Percentiles rank a stretch among this genome's conserved stretches.
Conservation (phyloP, 305 asterid genomes). For the Fraxinus velutina region DNA sequence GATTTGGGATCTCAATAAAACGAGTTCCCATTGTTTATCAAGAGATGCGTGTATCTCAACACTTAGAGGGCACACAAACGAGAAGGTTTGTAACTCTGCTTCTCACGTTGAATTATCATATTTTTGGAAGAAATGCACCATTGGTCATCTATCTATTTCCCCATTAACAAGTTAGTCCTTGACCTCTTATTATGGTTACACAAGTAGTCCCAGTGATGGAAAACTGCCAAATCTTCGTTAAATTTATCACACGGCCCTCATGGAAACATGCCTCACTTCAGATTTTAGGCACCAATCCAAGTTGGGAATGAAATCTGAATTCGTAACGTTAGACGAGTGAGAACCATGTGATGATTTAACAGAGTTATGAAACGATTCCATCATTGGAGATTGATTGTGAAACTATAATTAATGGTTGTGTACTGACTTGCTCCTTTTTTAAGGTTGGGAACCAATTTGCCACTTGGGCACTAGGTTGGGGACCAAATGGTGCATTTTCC, state of each 20-base stretch:
- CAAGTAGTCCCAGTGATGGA: not conserved
- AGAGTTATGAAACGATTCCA: not conserved
- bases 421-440: not conserved
- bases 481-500: not conserved
- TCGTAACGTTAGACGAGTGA: not conserved
- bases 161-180: not conserved
- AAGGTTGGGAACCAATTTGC: not conserved
- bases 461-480: not conserved
- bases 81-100: constrained; percentile 52
- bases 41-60: constrained; percentile 74
- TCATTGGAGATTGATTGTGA: not conserved
- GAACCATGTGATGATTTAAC: not conserved
- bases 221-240: not conserved
- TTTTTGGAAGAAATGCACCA: not conserved
- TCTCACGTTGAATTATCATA: not conserved
- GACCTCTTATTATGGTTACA: not conserved
- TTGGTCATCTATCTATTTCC: not conserved
- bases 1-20: constrained; percentile 86
- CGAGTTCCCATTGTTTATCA: constrained; percentile 56
- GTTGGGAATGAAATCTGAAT: not conserved
- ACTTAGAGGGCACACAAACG: constrained; percentile 85
- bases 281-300: not conserved
- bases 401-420: not conserved
- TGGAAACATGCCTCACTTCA: not conserved
- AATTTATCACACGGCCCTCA: not conserved